These are phyloP conservation scores for Marvania coccoides DNA, from an alignment of 139 green algal species.

Conservation along the genomic window DNA sequence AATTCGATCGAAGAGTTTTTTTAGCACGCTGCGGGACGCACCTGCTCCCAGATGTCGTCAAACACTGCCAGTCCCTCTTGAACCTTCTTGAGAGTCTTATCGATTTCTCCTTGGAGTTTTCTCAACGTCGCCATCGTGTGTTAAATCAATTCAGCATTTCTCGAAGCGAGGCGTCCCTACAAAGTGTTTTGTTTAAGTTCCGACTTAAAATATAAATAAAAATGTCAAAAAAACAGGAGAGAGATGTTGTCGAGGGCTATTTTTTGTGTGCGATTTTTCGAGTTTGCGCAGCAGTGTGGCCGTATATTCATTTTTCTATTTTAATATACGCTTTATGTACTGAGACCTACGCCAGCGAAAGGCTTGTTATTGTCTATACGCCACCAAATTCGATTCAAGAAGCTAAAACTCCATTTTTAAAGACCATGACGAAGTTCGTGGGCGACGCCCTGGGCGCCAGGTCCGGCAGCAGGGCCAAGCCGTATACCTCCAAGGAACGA, in stretches of 20 bases:
- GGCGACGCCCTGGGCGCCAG: not conserved
- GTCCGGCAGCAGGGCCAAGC: not conserved
- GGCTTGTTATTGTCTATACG: too few relatives aligned
- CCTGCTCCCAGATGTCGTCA: slow-evolving; percentile 94
- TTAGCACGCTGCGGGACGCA: slow-evolving; percentile 8
- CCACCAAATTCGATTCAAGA: too few relatives aligned
- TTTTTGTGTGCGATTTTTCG: not conserved
- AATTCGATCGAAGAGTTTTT: too few relatives aligned
- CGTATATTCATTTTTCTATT: not conserved
- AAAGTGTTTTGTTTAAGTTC: too few relatives aligned
- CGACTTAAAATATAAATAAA: too few relatives aligned
- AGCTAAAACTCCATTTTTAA: too few relatives aligned
- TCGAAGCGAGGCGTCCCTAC: too few relatives aligned
- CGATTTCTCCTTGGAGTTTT: slow-evolving; percentile 93
- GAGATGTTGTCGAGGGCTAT: not conserved
- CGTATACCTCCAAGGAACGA: not conserved
- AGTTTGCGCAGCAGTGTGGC: not conserved
- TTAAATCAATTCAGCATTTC: too few relatives aligned
- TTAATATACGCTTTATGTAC: too few relatives aligned
- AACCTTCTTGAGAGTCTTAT: slow-evolving; percentile 88
- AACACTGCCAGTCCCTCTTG: slow-evolving; percentile 94
- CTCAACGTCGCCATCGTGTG: slow-evolving; percentile 78
- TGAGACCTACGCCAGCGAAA: too few relatives aligned
- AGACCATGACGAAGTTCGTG: not conserved
- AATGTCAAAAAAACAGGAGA: too few relatives aligned